Evolutionary conservation across 495 filamentous ascomycete genomes (phyloP).

Genomic region (Penicillium steckii): DNA sequence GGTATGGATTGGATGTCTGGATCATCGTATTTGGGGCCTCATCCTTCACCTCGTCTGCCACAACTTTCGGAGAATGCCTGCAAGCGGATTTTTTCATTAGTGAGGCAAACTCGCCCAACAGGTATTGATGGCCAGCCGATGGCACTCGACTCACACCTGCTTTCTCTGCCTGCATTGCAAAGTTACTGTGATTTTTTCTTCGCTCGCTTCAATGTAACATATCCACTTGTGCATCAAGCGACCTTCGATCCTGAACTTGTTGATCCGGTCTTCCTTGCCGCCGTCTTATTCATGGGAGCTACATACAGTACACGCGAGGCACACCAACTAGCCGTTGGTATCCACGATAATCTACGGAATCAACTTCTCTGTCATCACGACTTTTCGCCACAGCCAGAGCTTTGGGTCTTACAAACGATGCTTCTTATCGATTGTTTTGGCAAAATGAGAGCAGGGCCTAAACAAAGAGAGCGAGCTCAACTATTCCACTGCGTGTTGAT

Average conservation of each 20-base stretch:
- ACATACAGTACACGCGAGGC: constrained; percentile 54
- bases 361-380: constrained; percentile 40
- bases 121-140: constrained; percentile 40
- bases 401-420: constrained; percentile 56
- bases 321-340: constrained; percentile 52
- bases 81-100: constrained; percentile 39
- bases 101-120: constrained; percentile 39
- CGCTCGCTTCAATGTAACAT: constrained; percentile 52
- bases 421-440: constrained; percentile 60
- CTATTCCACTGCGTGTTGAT: constrained; percentile 58
- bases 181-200: constrained; percentile 55
- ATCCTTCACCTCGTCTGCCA: constrained; percentile 16
- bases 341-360: constrained; percentile 48
- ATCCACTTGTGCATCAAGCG: constrained; percentile 52
- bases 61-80: constrained; percentile 34
- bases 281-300: constrained; percentile 53
- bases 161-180: constrained; percentile 47
- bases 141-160: constrained; percentile 43
- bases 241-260: constrained; percentile 49
- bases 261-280: constrained; percentile 47
- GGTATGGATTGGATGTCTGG: constrained; percentile 39
- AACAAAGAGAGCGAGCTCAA: constrained; percentile 55
- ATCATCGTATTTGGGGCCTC: constrained; percentile 6
- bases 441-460: constrained; percentile 53
- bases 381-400: constrained; percentile 47